Evolutionary conservation across 2,329 filamentous ascomycete species (phyloP).

Genomic region (Anthostomella pinea): DNA sequence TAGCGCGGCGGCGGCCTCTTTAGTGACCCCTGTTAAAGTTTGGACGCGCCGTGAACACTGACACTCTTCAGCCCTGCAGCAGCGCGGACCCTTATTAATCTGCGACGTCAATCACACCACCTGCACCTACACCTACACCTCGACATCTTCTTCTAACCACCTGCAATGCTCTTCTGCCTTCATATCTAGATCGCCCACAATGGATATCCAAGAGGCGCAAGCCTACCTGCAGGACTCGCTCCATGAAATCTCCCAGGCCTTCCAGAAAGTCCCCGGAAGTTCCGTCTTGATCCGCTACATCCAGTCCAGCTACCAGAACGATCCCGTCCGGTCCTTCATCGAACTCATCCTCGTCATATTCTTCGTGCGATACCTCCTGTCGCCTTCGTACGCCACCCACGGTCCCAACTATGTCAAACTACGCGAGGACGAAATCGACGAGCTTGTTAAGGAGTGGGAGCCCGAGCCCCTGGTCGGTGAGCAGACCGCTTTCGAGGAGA

Average conservation of each 20-base stretch:
- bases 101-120: too few species aligned
- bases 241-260: conserved; percentile 57
- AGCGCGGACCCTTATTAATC: too few species aligned
- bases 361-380: conserved; percentile 87
- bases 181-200: conserved; percentile 35
- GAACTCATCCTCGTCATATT: conserved; percentile 94
- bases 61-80: too few species aligned
- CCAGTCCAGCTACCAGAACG: conserved; percentile 95
- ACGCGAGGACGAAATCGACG: conserved; percentile 94
- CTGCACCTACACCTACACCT: too few species aligned
- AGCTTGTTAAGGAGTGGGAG: conserved; percentile 93
- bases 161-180: too few species aligned
- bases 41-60: too few species aligned
- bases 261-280: conserved; percentile 90
- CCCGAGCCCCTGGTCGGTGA: conserved; percentile 85
- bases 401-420: conserved; percentile 88
- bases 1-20: too few species aligned
- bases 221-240: conserved; percentile 50
- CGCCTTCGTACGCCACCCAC: conserved; percentile 87
- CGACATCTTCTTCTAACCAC: too few species aligned
- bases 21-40: too few species aligned
- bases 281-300: conserved; percentile 94
- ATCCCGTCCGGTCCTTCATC: conserved; percentile 88
- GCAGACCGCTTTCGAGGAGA: conserved; percentile 71
- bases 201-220: conserved; percentile 65